These are phyloP conservation scores for Tieghemostelium lacteum DNA, from an alignment of 78 protist genomes.

Conservation along the genomic window DNA sequence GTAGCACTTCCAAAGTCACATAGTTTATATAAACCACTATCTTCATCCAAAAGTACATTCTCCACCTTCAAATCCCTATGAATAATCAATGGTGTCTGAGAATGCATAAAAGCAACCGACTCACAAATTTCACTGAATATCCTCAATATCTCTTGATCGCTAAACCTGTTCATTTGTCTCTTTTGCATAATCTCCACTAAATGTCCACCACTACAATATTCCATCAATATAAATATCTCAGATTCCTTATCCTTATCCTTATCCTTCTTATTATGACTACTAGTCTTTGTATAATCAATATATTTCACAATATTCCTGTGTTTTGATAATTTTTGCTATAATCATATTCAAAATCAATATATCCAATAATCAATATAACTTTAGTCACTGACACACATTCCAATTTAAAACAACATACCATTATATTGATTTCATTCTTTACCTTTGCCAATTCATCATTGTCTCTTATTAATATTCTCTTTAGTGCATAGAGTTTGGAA, in stretches of 20 bases:
- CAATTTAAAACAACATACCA: not conserved
- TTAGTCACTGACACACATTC: not conserved
- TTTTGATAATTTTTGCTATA: constrained; percentile 31
- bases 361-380: not conserved
- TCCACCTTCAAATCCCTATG: constrained; percentile 86
- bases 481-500: constrained; percentile 62
- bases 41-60: constrained; percentile 75
- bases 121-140: constrained; percentile 71
- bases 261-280: constrained; percentile 10
- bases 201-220: constrained; percentile 81
- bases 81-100: constrained; percentile 47
- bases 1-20: constrained; percentile 88
- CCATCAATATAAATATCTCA: constrained; percentile 79
- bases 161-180: constrained; percentile 11
- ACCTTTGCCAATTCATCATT: constrained; percentile 30
- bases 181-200: constrained; percentile 59
- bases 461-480: constrained; percentile 63
- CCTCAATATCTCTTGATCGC: constrained; percentile 59
- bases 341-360: not conserved
- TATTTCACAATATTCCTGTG: constrained; percentile 74
- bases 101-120: constrained; percentile 62
- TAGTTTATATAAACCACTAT: constrained; percentile 53
- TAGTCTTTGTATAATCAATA: constrained; percentile 36
- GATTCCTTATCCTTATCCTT: not conserved
- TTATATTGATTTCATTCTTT: constrained; percentile 55